Percentiles rank a stretch among this genome's conserved stretches.
phyloP scores from a whole-genome alignment of 305 asterid genomes.

The Ilex paraguariensis region DNA sequence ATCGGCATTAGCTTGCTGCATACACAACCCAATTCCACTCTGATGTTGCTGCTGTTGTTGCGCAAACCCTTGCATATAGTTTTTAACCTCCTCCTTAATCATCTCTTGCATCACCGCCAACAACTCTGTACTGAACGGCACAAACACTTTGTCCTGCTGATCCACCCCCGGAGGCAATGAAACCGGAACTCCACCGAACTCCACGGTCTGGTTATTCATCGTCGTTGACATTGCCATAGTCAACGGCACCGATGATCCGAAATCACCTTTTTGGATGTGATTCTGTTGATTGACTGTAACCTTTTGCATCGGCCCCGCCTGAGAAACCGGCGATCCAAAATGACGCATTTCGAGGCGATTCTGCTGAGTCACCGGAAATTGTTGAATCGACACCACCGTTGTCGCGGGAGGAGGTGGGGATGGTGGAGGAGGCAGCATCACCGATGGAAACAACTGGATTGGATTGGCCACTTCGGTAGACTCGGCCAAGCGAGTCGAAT shows the following conservation, averaged over 20 bases:
- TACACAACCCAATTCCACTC: slow-evolving; percentile 41
- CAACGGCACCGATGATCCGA: slow-evolving; percentile 6
- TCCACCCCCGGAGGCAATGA: not conserved
- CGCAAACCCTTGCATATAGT: slow-evolving; percentile 57
- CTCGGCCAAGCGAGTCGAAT: slow-evolving; percentile 14
- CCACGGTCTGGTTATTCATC: not conserved
- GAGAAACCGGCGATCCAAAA: slow-evolving; percentile 4
- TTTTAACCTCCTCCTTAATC: slow-evolving; percentile 79
- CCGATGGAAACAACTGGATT: slow-evolving; percentile 19
- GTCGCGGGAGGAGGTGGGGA: slow-evolving; percentile 7
- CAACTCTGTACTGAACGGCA: slow-evolving; percentile 66
- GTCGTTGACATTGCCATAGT: not conserved
- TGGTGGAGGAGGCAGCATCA: slow-evolving; percentile 9
- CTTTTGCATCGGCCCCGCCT: not conserved
- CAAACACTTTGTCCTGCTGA: slow-evolving; percentile 39
- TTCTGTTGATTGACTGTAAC: not conserved
- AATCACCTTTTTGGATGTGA: not conserved
- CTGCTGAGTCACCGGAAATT: not conserved
- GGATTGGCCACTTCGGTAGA: slow-evolving; percentile 20
- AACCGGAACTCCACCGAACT: not conserved
- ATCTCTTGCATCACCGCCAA: slow-evolving; percentile 84
- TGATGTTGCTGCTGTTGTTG: slow-evolving; percentile 26
- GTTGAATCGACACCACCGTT: slow-evolving; percentile 4
- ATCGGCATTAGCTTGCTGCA: slow-evolving; percentile 56
- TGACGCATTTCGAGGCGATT: not conserved